Conservation (phyloP, 495 filamentous ascomycete species). For the Lophiotrema nucula region DNA sequence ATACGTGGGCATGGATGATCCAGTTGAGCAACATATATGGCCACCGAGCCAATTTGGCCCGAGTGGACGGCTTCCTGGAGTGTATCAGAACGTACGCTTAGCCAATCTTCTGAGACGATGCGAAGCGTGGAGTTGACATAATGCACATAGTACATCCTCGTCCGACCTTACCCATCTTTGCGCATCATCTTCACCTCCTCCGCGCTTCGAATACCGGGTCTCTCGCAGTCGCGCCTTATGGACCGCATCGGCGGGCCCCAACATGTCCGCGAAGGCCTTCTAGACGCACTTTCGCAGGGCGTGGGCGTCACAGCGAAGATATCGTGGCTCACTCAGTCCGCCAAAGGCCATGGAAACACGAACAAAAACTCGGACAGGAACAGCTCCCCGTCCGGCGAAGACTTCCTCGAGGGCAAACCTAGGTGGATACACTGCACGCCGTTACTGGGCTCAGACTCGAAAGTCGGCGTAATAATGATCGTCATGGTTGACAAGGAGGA, state of each 20-base stretch:
- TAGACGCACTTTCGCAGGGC: slow-evolving; percentile 38
- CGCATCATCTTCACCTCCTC: slow-evolving; percentile 45
- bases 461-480: slow-evolving; percentile 65
- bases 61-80: slow-evolving; percentile 44
- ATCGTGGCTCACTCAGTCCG: slow-evolving; percentile 37
- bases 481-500: slow-evolving; percentile 57
- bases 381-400: neutral
- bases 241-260: slow-evolving; percentile 40
- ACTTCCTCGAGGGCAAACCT: slow-evolving; percentile 32
- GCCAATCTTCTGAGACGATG: neutral
- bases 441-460: slow-evolving; percentile 54
- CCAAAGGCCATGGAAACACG: neutral
- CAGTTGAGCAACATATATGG: slow-evolving; percentile 31
- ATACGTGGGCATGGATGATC: slow-evolving; percentile 37
- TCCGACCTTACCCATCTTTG: slow-evolving; percentile 45
- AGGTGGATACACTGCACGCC: slow-evolving; percentile 66
- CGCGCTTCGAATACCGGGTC: slow-evolving; percentile 43
- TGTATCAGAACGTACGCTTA: slow-evolving; percentile 41
- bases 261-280: slow-evolving; percentile 40
- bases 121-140: no score
- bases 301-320: slow-evolving; percentile 42
- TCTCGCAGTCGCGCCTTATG: slow-evolving; percentile 41
- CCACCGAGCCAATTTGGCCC: slow-evolving; percentile 33
- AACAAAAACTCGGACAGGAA: neutral
- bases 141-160: slow-evolving; percentile 43